These are phyloP conservation scores for Hypoxylon sp. DNA, from an alignment of 2,329 filamentous ascomycete species.

Conservation along the genomic window DNA sequence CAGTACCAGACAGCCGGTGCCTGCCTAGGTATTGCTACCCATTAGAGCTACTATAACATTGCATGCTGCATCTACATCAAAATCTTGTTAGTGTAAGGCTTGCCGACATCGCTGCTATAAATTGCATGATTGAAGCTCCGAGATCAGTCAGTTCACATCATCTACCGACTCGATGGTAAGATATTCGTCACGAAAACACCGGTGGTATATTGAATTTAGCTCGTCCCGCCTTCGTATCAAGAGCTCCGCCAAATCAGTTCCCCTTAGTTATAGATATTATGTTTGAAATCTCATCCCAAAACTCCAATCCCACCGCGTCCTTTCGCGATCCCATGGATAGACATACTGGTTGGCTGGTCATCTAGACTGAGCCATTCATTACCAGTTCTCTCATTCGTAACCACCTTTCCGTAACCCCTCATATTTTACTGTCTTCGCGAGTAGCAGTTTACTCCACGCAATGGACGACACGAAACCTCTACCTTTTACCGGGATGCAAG, in stretches of 20 bases:
- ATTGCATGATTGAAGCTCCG: too few relatives aligned
- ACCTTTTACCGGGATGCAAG: constrained; percentile 32
- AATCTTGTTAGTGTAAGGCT: constrained; percentile 13
- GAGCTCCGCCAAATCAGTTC: constrained; percentile 7
- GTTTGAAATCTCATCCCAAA: constrained; percentile 19
- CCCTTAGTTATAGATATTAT: constrained; percentile 18
- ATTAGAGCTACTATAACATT: not conserved
- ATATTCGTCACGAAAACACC: not conserved
- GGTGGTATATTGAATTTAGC: constrained; percentile 31
- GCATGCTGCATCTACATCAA: too few relatives aligned
- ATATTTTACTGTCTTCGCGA: too few relatives aligned
- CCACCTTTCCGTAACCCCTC: constrained; percentile 13
- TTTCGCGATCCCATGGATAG: constrained; percentile 3
- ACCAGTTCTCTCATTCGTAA: constrained; percentile 20
- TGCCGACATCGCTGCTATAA: constrained; percentile 30
- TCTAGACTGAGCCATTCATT: constrained; percentile 42
- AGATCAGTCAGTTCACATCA: too few relatives aligned
- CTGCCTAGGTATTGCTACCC: constrained; percentile 1
- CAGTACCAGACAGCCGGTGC: constrained; percentile 1
- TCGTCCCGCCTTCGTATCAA: constrained; percentile 27
- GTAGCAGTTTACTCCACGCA: too few relatives aligned
- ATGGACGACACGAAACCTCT: too few relatives aligned
- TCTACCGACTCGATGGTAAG: too few relatives aligned
- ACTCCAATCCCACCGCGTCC: constrained; percentile 17
- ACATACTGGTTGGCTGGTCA: constrained; percentile 35